Evolutionary conservation across 768 basidiomycete genomes (phyloP).

Genomic region (Leccinum uliginosum): DNA sequence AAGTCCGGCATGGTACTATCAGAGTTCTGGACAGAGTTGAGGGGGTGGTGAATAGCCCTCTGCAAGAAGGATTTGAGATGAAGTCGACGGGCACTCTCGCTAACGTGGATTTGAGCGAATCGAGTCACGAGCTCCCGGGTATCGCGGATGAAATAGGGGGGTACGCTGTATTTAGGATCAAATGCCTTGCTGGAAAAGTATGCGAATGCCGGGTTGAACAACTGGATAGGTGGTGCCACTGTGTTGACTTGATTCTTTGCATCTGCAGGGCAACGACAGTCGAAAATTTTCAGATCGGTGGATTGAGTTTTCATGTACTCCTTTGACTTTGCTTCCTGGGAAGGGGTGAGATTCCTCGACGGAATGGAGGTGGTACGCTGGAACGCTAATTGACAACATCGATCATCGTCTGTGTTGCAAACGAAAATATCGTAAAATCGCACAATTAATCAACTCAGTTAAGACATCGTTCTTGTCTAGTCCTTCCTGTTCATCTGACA

Average conservation of each 20-base stretch:
- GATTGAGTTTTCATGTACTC: slow-evolving; percentile 6
- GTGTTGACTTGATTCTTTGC: not conserved
- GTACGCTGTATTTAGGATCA: slow-evolving; percentile 2
- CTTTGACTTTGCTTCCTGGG: slow-evolving; percentile 6
- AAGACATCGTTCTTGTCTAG: not conserved
- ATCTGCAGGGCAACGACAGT: slow-evolving; percentile 5
- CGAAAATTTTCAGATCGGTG: not conserved
- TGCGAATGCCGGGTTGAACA: slow-evolving; percentile 26
- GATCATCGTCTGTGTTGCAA: not conserved
- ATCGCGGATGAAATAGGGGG: slow-evolving; percentile 3
- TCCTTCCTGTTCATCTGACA: not conserved
- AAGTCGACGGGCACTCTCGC: not conserved
- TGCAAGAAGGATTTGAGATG: not conserved
- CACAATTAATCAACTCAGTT: not conserved
- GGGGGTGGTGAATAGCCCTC: not conserved
- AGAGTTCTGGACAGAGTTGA: not conserved
- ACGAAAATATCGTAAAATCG: not conserved
- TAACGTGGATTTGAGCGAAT: slow-evolving; percentile 13
- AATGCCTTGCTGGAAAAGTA: slow-evolving; percentile 22
- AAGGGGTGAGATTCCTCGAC: slow-evolving; percentile 2
- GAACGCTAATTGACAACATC: not conserved
- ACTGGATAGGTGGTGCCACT: slow-evolving; percentile 7
- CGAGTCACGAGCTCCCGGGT: slow-evolving; percentile 9
- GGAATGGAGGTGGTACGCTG: not conserved
- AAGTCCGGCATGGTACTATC: slow-evolving; percentile 5